A percentile compares a stretch with the other conserved stretches of the same genome.
Conservation (phyloP, 2,329 filamentous ascomycete genomes). For the Phyllosticta citribraziliensis region DNA sequence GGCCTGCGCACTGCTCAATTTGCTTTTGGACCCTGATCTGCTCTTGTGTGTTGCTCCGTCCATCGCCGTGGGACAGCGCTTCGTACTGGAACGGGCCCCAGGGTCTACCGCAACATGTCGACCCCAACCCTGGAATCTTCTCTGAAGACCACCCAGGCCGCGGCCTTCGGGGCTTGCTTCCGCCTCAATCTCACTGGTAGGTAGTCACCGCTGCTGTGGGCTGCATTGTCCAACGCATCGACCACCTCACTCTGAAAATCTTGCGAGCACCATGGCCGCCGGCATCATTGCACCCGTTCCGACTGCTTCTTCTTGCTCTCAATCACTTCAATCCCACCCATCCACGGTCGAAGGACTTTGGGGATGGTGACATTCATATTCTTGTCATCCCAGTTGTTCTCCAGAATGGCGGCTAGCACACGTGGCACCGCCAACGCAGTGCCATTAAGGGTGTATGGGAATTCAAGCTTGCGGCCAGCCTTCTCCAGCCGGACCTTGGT, state of each 20-base stretch:
- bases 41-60: not conserved
- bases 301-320: slow-evolving; percentile 12
- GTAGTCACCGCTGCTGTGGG: not conserved
- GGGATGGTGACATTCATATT: slow-evolving; percentile 62
- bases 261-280: not conserved
- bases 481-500: slow-evolving; percentile 55
- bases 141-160: not conserved
- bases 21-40: not conserved
- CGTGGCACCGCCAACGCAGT: slow-evolving; percentile 87
- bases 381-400: slow-evolving; percentile 77
- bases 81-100: not conserved
- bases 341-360: slow-evolving; percentile 69
- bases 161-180: not conserved
- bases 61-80: not conserved
- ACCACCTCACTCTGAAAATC: not conserved
- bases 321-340: slow-evolving; percentile 48
- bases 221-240: not conserved
- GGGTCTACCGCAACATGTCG: not conserved
- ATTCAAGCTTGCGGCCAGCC: slow-evolving; percentile 47
- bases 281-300: not conserved
- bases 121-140: not conserved
- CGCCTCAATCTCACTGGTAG: not conserved
- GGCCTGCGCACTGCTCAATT: not conserved
- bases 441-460: slow-evolving; percentile 86
- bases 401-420: slow-evolving; percentile 77